Evolutionary conservation across 306 rosid species (phyloP).

Genomic region (Fragaria vesca): DNA sequence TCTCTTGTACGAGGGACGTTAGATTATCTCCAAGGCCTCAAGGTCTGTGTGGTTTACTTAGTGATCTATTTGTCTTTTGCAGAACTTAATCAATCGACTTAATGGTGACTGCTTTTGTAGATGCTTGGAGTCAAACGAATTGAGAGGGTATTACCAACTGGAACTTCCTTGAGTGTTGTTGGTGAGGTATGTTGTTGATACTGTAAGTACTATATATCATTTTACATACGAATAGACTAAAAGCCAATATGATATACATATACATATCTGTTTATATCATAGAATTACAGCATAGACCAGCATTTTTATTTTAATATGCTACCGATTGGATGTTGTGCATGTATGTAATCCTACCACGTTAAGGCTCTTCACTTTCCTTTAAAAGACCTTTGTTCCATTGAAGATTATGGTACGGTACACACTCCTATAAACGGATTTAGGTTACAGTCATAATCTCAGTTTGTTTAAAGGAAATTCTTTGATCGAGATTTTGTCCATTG

Average conservation of each 20-base stretch:
- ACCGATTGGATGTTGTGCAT: background rate
- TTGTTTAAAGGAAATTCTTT: background rate
- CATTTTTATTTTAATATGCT: background rate
- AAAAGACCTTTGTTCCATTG: background rate
- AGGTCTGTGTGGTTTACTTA: conserved; percentile 48
- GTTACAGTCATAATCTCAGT: background rate
- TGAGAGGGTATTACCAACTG: conserved; percentile 90
- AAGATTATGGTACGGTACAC: background rate
- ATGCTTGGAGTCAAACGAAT: conserved; percentile 98
- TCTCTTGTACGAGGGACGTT: conserved; percentile 96
- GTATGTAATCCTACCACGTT: background rate
- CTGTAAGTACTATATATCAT: background rate
- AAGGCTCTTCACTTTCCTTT: background rate
- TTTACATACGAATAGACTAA: background rate
- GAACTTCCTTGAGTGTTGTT: conserved; percentile 92
- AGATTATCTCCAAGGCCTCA: conserved; percentile 98
- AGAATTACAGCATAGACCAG: background rate
- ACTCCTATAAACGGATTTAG: background rate
- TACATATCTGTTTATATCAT: background rate
- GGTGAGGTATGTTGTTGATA: conserved; percentile 72
- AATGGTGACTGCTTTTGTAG: conserved; percentile 37
- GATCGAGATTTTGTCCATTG: background rate
- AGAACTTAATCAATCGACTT: conserved; percentile 4
- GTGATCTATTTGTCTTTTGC: background rate
- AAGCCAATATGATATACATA: background rate